phyloP scores from a whole-genome alignment of 169 alveolate genomes.

The Plasmodium ovale region DNA sequence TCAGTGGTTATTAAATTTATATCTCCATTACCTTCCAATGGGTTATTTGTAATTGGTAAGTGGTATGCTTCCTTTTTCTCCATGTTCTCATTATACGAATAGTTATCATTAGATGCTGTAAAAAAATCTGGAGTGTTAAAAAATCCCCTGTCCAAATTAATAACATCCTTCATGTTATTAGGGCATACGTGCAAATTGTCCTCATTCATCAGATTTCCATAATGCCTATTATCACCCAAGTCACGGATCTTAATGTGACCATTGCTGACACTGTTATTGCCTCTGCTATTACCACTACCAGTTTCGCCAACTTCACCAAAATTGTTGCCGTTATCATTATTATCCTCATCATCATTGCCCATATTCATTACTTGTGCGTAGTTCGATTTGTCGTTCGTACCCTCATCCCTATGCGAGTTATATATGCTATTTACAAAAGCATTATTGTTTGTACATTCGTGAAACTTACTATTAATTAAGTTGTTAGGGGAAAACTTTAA shows the following conservation, averaged over 20 bases:
- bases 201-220: not conserved
- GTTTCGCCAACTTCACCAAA: no score
- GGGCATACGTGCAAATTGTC: not conserved
- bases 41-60: slow-evolving; percentile 10
- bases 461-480: slow-evolving; percentile 9
- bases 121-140: not conserved
- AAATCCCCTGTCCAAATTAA: not conserved
- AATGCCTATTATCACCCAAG: not conserved
- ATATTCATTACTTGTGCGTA: slow-evolving; percentile 8
- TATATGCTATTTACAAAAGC: slow-evolving; percentile 1
- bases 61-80: slow-evolving; percentile 8
- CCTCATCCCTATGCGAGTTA: not conserved
- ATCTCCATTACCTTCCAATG: not conserved
- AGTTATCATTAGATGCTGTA: not conserved
- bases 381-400: not conserved
- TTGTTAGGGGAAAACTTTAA: slow-evolving; percentile 18
- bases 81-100: not conserved
- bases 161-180: not conserved
- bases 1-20: slow-evolving; percentile 19
- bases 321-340: no score
- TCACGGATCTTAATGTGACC: no score
- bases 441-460: slow-evolving; percentile 13
- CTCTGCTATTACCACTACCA: no score
- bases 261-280: no score
- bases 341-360: not conserved